Evolutionary conservation across 2,329 filamentous ascomycete species (phyloP).

Genomic region (Microdochium trichocladiopsis): DNA sequence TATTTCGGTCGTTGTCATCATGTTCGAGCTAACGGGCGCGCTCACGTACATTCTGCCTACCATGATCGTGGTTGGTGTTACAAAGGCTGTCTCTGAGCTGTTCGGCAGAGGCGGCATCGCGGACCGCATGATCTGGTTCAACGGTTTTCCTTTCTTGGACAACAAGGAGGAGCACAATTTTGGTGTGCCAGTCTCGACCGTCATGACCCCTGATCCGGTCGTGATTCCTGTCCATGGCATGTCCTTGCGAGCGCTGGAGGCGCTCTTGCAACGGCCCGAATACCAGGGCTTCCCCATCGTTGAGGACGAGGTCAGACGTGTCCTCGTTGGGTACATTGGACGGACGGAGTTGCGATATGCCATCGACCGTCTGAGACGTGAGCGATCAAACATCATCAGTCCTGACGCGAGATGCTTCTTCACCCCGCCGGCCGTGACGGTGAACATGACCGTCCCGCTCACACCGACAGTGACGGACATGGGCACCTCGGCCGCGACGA

Average conservation of each 20-base stretch:
- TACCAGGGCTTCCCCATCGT: conserved; percentile 94
- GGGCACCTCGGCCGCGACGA: conserved; percentile 44
- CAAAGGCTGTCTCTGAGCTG: conserved; percentile 83
- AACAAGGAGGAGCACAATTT: conserved; percentile 98
- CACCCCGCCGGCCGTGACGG: conserved; percentile 33
- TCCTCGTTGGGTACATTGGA: conserved; percentile 85
- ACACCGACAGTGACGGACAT: conserved; percentile 42
- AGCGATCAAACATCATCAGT: conserved; percentile 50
- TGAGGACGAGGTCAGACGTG: conserved; percentile 62
- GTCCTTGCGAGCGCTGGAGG: conserved; percentile 69
- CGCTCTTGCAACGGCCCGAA: conserved; percentile 66
- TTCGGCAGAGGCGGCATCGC: conserved; percentile 97
- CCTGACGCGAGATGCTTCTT: conserved; percentile 70
- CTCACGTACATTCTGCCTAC: conserved; percentile 94
- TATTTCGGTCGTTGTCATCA: conserved; percentile 94
- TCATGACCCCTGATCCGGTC: conserved; percentile 75
- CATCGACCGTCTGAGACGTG: conserved; percentile 69
- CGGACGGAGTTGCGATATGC: conserved; percentile 88
- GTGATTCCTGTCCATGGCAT: conserved; percentile 69
- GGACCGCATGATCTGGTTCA: conserved; percentile 98
- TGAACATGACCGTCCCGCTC: conserved; percentile 22
- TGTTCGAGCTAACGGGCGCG: conserved; percentile 98
- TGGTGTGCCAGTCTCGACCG: conserved; percentile 83
- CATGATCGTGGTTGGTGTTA: conserved; percentile 98
- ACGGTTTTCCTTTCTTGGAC: conserved; percentile 92